Conservation (phyloP, 2,329 filamentous ascomycete species). For the Verticillium nubilum region DNA sequence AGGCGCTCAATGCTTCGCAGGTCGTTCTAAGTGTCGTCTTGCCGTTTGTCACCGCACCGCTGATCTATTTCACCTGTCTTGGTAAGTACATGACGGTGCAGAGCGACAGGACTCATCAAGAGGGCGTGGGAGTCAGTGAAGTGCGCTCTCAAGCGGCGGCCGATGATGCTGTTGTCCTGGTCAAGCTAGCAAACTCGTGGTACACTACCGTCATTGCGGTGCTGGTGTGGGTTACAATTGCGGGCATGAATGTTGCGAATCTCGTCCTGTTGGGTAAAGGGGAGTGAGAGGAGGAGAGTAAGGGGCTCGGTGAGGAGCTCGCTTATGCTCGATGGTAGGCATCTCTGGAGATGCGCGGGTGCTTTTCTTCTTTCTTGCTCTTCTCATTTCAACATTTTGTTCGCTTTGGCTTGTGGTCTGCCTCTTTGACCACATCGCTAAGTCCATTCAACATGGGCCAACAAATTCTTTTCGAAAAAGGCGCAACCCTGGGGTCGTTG, state of each 20-base stretch:
- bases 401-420: too few species aligned
- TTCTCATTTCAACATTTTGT: too few species aligned
- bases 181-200: slow-evolving; percentile 71
- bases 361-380: too few species aligned
- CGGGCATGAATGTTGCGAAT: slow-evolving; percentile 73
- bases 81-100: slow-evolving; percentile 74
- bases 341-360: too few species aligned
- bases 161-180: slow-evolving; percentile 14
- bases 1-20: slow-evolving; percentile 70
- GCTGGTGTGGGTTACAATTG: slow-evolving; percentile 68
- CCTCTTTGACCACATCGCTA: too few species aligned
- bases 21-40: slow-evolving; percentile 74
- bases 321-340: background rate
- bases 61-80: slow-evolving; percentile 81
- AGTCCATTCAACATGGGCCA: too few species aligned
- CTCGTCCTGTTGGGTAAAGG: slow-evolving; percentile 54
- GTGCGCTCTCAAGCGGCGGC: slow-evolving; percentile 10
- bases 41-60: slow-evolving; percentile 75
- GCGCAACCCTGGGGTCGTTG: too few species aligned
- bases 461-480: too few species aligned
- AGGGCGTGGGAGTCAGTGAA: background rate
- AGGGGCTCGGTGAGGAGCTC: background rate
- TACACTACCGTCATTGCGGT: slow-evolving; percentile 49
- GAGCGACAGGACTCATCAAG: slow-evolving; percentile 24
- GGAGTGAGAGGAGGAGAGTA: background rate